Evolutionary conservation across 257 asterid genomes (phyloP).

Genomic region (Primulina tabacum): DNA sequence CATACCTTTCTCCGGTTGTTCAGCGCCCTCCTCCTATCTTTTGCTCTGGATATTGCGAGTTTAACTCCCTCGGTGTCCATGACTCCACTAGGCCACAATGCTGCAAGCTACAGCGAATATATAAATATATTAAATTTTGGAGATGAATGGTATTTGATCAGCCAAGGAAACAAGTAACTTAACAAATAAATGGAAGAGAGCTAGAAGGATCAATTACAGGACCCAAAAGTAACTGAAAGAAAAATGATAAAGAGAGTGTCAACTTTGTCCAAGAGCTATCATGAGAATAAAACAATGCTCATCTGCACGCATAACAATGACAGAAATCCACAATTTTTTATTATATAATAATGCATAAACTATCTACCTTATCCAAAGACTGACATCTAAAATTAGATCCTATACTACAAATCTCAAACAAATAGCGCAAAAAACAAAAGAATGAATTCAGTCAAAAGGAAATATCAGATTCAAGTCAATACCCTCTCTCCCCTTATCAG

Average conservation of each 20-base stretch:
- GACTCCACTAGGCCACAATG: constrained; percentile 87
- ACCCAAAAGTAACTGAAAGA: neutral
- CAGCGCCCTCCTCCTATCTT: constrained; percentile 60
- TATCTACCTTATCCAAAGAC: neutral
- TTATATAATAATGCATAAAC: neutral
- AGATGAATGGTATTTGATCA: constrained; percentile 17
- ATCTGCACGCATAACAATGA: neutral
- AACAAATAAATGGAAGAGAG: neutral
- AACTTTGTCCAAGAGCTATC: neutral
- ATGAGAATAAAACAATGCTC: neutral
- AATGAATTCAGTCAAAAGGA: neutral
- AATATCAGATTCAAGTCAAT: neutral
- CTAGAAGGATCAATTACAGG: neutral
- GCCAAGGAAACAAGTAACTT: neutral
- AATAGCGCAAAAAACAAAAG: neutral
- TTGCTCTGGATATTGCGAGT: constrained; percentile 82
- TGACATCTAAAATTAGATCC: neutral
- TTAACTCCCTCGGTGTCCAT: constrained; percentile 91
- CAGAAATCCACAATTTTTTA: too few species aligned
- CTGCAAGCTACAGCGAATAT: constrained; percentile 59
- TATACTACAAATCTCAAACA: too few species aligned
- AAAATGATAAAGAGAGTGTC: neutral
- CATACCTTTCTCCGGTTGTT: constrained; percentile 58
- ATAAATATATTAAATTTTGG: constrained; percentile 22
- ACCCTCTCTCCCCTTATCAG: neutral